Evolutionary conservation across 2,329 filamentous ascomycete genomes (phyloP).

Genomic region (Aspergillus japonicus): DNA sequence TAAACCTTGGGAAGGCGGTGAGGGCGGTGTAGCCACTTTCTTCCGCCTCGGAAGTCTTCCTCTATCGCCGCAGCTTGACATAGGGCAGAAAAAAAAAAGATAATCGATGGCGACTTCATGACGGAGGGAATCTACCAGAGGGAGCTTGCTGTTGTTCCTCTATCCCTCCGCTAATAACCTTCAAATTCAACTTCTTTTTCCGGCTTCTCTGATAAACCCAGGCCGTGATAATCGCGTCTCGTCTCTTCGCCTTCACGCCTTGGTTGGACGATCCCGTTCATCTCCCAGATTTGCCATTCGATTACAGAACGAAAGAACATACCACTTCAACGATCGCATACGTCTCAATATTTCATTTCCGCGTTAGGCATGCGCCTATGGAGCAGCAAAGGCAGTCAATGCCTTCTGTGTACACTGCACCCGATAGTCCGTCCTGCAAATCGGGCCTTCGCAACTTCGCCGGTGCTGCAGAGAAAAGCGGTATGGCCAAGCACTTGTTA

Average conservation of each 20-base stretch:
- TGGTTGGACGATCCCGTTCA: not conserved
- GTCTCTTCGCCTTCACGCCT: not conserved
- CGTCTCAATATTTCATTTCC: not conserved
- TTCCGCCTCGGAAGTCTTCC: not conserved
- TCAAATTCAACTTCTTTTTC: not conserved
- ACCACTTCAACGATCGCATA: not conserved
- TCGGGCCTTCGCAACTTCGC: conserved; percentile 35
- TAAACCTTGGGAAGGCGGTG: not conserved
- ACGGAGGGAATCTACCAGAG: not conserved
- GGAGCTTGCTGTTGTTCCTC: not conserved
- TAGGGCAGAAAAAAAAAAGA: no score
- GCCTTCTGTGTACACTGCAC: conserved; percentile 44
- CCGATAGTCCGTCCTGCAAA: conserved; percentile 26
- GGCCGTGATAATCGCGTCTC: not conserved
- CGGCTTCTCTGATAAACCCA: not conserved
- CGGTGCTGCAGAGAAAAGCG: conserved; percentile 18
- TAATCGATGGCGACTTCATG: not conserved
- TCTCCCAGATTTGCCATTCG: not conserved
- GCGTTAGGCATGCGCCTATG: conserved; percentile 42
- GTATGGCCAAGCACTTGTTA: not conserved
- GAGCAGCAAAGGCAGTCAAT: conserved; percentile 35
- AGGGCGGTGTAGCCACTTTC: not conserved
- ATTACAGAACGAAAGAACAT: not conserved
- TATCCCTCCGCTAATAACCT: not conserved
- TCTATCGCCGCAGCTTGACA: not conserved